Percentiles rank a stretch among this genome's conserved stretches.
Conservation (phyloP, 495 filamentous ascomycete species). For the Penicillium cataractarum region DNA sequence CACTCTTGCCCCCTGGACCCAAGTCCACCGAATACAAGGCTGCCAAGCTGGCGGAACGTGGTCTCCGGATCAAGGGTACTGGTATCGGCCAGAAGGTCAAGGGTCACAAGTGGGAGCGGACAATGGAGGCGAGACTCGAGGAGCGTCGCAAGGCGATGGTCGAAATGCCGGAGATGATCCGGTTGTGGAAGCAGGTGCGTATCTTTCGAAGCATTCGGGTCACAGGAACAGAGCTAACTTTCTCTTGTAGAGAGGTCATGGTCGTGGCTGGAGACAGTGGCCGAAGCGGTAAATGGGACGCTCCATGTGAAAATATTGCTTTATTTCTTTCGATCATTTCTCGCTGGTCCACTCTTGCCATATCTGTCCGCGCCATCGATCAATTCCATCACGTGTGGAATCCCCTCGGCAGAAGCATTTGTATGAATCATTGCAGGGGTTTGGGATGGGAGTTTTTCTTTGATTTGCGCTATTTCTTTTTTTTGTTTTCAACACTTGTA, state of each 20-base stretch:
- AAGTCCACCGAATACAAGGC: slow-evolving; percentile 77
- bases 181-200: slow-evolving; percentile 90
- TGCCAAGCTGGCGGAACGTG: slow-evolving; percentile 67
- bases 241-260: slow-evolving; percentile 72
- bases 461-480: slow-evolving; percentile 12
- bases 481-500: slow-evolving; percentile 27
- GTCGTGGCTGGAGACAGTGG: slow-evolving; percentile 88
- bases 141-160: slow-evolving; percentile 88
- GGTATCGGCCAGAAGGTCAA: slow-evolving; percentile 92
- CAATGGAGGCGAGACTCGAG: slow-evolving; percentile 80
- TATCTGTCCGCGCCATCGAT: slow-evolving; percentile 35
- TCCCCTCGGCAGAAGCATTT: slow-evolving; percentile 19
- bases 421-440: slow-evolving; percentile 39
- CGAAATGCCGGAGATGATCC: slow-evolving; percentile 87
- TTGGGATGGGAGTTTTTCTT: slow-evolving; percentile 38
- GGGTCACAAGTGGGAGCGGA: slow-evolving; percentile 91
- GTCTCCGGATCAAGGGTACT: slow-evolving; percentile 82
- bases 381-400: slow-evolving; percentile 12
- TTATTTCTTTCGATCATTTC: slow-evolving; percentile 15
- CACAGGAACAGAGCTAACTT: slow-evolving; percentile 27
- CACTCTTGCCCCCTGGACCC: slow-evolving; percentile 72
- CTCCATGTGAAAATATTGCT: slow-evolving; percentile 17
- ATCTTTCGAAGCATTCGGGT: slow-evolving; percentile 3
- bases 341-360: slow-evolving; percentile 15
- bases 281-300: slow-evolving; percentile 57